Evolutionary conservation across 495 filamentous ascomycete species (phyloP), one percentile per base, ranked within the genome.

Genomic region (Xylaria flabelliformis): DNA sequence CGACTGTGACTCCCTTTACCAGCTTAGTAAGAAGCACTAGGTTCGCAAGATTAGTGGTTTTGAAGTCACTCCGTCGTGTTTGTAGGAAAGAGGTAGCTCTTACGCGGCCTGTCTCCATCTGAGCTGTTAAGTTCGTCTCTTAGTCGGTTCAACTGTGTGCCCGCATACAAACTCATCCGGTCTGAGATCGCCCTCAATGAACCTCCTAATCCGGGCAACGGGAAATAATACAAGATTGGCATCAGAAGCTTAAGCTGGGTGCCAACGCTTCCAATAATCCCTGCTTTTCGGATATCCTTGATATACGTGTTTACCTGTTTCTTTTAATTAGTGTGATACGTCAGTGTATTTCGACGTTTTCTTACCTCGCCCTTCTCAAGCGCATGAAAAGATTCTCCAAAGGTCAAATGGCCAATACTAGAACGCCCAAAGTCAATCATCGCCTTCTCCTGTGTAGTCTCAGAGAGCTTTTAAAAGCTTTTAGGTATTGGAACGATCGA

Each of bases 321-420:
- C 7, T 5, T 26, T 44, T 29, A 19, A 39, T 64, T 29, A 64
- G 61, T 46, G 15, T 44, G 12, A 42, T 24, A 63, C 44, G 10
- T 15, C 10, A 24, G 0, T 46, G n/a, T 13, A 26, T 64, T 21
- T 44, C n/a, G 61, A 64, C 9, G 0, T 42, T 21, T 41, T 42
- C 64, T n/a, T 68, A 86, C 83, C 78, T 84, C 74, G 10, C 85
- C 87, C 5, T 69, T 74, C 64, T 90, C 87, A 3, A 90, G 79
- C 81, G 85, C 87, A 4, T 77, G 77, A 70, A 91, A 90, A 0
- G 84, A 85, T 36, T 89, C 86, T 0, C 89, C 89, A 76, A 91
- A 91, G 19, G 80, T 85, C 21, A 90, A 76, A 24, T 88, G 81
- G 1, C 83, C 83, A 51, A 89, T 86, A 5, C 53, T 56, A 32